Conservation (phyloP, 192 early-diverging fungal species). For the Gamsiella multidivaricata region DNA sequence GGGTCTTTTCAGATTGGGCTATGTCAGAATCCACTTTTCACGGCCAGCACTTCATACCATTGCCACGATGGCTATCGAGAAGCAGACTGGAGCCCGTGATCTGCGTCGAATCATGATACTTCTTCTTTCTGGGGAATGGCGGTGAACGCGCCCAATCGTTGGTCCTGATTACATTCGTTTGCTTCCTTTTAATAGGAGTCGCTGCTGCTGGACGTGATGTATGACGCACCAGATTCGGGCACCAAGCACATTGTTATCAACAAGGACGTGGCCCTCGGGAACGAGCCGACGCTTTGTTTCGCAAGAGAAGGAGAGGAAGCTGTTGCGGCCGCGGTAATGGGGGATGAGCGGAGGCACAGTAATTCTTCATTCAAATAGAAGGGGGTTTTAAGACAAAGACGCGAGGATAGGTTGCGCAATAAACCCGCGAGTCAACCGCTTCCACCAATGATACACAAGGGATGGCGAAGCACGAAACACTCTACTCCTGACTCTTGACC, state of each 20-base stretch:
- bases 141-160: no score
- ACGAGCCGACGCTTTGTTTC: constrained; percentile 73
- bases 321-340: constrained; percentile 23
- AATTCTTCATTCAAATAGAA: no score
- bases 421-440: no score
- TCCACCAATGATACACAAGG: no score
- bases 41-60: constrained; percentile 72
- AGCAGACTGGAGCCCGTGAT: constrained; percentile 89
- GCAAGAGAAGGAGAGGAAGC: constrained; percentile 48
- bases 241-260: constrained; percentile 79
- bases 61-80: constrained; percentile 79
- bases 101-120: constrained; percentile 85
- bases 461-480: no score
- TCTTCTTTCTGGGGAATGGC: no score
- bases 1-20: constrained; percentile 73
- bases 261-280: constrained; percentile 69
- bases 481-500: no score
- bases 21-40: constrained; percentile 78
- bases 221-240: constrained; percentile 79
- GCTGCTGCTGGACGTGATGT: constrained; percentile 83
- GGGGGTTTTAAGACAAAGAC: no score
- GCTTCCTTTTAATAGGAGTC: constrained; percentile 67
- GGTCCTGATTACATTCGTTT: no score
- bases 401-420: no score
- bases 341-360: constrained; percentile 27